These are phyloP conservation scores for Venturia aucupariae DNA, from an alignment of 2,329 filamentous ascomycete genomes.

Conservation along the genomic window DNA sequence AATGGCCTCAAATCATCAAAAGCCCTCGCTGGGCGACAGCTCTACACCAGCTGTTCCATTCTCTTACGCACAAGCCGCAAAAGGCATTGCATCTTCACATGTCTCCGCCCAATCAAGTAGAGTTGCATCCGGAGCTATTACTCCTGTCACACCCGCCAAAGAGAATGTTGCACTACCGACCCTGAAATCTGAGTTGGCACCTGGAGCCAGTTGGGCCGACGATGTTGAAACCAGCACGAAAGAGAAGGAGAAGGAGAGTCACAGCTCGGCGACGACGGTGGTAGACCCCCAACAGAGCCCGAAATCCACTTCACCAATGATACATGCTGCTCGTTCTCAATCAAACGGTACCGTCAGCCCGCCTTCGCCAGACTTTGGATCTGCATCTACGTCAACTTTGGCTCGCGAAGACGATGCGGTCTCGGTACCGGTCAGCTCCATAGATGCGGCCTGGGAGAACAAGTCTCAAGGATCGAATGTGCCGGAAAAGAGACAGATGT, in stretches of 20 bases:
- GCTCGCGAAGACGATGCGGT: slow-evolving; percentile 53
- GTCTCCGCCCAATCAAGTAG: slow-evolving; percentile 38
- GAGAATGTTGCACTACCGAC: slow-evolving; percentile 23
- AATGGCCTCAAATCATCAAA: slow-evolving; percentile 21
- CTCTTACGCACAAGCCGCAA: slow-evolving; percentile 93
- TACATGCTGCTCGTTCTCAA: slow-evolving; percentile 6
- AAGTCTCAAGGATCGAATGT: slow-evolving; percentile 55
- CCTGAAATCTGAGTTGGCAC: slow-evolving; percentile 25
- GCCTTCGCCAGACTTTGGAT: slow-evolving; percentile 46
- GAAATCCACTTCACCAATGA: neutral
- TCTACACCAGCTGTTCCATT: slow-evolving; percentile 38
- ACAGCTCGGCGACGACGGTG: slow-evolving; percentile 22
- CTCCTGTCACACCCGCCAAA: slow-evolving; percentile 29
- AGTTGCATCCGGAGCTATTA: slow-evolving; percentile 30
- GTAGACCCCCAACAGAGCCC: slow-evolving; percentile 20
- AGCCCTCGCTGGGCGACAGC: neutral
- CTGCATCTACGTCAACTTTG: slow-evolving; percentile 43
- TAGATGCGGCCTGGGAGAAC: slow-evolving; percentile 59
- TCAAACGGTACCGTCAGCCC: slow-evolving; percentile 22
- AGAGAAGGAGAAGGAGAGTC: neutral
- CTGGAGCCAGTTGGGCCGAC: slow-evolving; percentile 33
- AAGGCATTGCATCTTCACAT: slow-evolving; percentile 54
- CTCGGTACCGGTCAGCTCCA: slow-evolving; percentile 53
- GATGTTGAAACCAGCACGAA: slow-evolving; percentile 34
- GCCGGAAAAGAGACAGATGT: slow-evolving; percentile 48